These are phyloP conservation scores for Plicaturopsis crispa DNA, from an alignment of 768 basidiomycete species.

Conservation along the genomic window DNA sequence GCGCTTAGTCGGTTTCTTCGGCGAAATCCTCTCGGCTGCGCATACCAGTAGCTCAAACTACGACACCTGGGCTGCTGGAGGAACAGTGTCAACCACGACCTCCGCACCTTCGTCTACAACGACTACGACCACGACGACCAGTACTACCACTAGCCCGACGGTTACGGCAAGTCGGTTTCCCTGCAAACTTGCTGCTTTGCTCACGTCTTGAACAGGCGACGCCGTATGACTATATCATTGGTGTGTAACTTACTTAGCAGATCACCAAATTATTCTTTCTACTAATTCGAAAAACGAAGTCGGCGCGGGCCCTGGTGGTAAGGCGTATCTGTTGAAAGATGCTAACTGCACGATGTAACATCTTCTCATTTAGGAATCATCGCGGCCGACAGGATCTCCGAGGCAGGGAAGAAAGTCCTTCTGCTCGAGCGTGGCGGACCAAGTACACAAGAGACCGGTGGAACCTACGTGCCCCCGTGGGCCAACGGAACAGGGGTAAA, in stretches of 20 bases:
- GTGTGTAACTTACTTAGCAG: not conserved
- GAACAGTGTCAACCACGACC: conserved; percentile 24
- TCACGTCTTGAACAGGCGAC: conserved; percentile 22
- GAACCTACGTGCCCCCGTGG: conserved; percentile 48
- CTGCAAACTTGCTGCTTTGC: too few relatives aligned
- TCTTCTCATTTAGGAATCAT: too few relatives aligned
- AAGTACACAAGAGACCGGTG: conserved; percentile 50
- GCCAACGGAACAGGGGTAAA: conserved; percentile 35
- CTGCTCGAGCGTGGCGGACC: conserved; percentile 61
- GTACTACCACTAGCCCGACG: conserved; percentile 24
- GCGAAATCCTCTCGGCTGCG: conserved; percentile 37
- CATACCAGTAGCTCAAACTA: conserved; percentile 40
- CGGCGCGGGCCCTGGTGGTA: conserved; percentile 54
- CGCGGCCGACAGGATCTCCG: conserved; percentile 49
- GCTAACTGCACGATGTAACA: too few relatives aligned
- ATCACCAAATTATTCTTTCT: not conserved
- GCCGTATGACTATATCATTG: conserved; percentile 41
- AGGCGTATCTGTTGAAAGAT: too few relatives aligned
- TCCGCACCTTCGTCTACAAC: conserved; percentile 22
- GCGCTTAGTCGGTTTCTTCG: conserved; percentile 50
- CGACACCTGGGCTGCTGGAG: conserved; percentile 40
- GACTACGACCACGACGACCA: conserved; percentile 25
- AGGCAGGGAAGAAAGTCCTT: conserved; percentile 56
- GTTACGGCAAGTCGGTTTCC: conserved; percentile 19
- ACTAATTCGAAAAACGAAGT: conserved; percentile 23